phyloP scores from a whole-genome alignment of 1,139 yeast species.

The Geotrichum citri-aurantii region DNA sequence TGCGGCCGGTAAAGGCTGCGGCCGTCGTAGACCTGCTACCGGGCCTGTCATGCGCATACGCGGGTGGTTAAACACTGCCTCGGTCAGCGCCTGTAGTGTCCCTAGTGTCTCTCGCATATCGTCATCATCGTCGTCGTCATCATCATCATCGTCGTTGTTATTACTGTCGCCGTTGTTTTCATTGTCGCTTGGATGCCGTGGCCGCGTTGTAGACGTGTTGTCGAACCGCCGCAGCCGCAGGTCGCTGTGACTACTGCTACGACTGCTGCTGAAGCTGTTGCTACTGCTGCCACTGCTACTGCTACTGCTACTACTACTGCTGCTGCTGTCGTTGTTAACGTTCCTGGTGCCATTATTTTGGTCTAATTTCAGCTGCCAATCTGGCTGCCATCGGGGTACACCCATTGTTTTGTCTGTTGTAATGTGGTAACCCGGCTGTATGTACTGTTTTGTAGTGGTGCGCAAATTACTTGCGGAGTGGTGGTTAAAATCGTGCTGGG shows the following conservation, averaged over 20 bases:
- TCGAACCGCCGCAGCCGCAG: not conserved
- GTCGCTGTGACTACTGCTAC: not conserved
- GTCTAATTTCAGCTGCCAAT: not conserved
- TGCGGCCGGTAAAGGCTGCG: not conserved
- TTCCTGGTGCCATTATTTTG: not conserved
- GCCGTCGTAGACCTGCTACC: not conserved
- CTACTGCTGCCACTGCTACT: not conserved
- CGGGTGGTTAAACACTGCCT: not conserved
- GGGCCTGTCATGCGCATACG: not conserved
- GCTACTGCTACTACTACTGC: not conserved
- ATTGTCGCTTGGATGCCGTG: not conserved
- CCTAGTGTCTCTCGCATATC: not conserved
- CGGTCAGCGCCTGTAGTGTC: not conserved
- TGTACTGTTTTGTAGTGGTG: not conserved
- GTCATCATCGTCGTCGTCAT: not conserved
- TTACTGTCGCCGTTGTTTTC: no score
- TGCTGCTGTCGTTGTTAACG: not conserved
- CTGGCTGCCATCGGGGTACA: slow-evolving; percentile 5
- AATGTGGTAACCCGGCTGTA: not conserved
- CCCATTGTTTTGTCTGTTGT: not conserved
- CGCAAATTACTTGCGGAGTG: no score
- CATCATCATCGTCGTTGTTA: no score
- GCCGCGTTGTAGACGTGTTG: not conserved
- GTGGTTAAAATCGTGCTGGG: no score
- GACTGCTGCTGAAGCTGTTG: not conserved